Evolutionary conservation across 208 protist genomes (phyloP), one percentile per base, ranked within the genome.

Genomic region (Crithidia thermophila): DNA sequence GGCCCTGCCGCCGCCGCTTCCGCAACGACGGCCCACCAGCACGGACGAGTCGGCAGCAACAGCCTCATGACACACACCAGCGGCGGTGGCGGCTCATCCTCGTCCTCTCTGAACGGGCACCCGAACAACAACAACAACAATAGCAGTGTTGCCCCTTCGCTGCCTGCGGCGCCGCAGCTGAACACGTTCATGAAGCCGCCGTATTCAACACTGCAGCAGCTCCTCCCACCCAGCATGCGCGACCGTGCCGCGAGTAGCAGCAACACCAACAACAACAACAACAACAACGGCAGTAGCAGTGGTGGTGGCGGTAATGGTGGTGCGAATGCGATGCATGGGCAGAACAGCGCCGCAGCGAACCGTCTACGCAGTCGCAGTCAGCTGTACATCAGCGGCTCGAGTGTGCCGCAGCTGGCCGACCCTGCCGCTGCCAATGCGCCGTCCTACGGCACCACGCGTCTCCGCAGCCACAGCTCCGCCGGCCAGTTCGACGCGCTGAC

Each of bases 141-240:
- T 27, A 65, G 47, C 47, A 21, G 45, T 27, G 1, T 33, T n/a
- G 45, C 14, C 0, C 56, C 65, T 0, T 49, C 55, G 25, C 18
- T 42, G 10, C 46, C 55, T 25, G 27, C 27, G 16, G 55, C 59
- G 0, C 46, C 46, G 1, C 28, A 64, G 40, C 21, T 72, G 3
- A 65, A 65, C 55, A 52, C 39, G 3, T 65, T 64, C 42, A 53
- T 72, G 57, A 56, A 51, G 33, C 28, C 57, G 13, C 57, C 57
- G 36, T 27, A 42, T 36, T 1, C 31, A 1, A 39, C 39, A 46
- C 34, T 52, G 31, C 39, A 60, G 45, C 67, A 72, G 36, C 49
- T 72, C 28, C 27, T 65, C 27, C 67, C 67, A 18, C 67, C 67
- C 0, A 43, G 53, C 20, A 72, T 72, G 67, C 36, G 49, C 7